These are phyloP conservation scores for Spinacia oleracea DNA, from an alignment of 179 eudicot genomes.

Conservation along the genomic window DNA sequence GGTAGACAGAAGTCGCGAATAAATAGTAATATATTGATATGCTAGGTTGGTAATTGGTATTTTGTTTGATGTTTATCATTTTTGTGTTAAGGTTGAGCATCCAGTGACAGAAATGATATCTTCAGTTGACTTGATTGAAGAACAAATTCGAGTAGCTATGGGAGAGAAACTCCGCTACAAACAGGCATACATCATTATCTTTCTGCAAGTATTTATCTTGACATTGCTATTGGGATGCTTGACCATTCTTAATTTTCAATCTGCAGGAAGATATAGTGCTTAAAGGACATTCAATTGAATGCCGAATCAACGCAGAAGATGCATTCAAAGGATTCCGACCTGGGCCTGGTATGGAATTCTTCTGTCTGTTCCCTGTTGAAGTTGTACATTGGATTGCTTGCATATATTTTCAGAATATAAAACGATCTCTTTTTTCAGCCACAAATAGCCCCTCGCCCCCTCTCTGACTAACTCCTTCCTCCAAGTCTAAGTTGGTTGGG, in stretches of 20 bases:
- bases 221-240: background rate
- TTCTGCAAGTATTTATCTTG: background rate
- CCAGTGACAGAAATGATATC: slow-evolving; percentile 99
- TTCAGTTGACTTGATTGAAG: slow-evolving; percentile 93
- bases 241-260: background rate
- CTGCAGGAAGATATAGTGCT: slow-evolving; percentile 91
- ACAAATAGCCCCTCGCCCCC: background rate
- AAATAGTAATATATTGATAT: background rate
- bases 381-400: background rate
- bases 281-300: slow-evolving; percentile 95
- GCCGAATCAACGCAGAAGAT: slow-evolving; percentile 99
- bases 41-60: background rate
- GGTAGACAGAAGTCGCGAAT: slow-evolving; percentile 38
- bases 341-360: slow-evolving; percentile 70
- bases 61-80: slow-evolving; percentile 2
- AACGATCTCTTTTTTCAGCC: background rate
- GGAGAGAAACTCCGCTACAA: slow-evolving; percentile 88
- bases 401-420: background rate
- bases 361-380: background rate
- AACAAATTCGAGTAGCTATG: slow-evolving; percentile 91
- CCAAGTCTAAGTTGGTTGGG: background rate
- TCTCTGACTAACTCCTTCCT: background rate
- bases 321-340: slow-evolving; percentile 98
- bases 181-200: slow-evolving; percentile 49
- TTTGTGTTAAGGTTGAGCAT: slow-evolving; percentile 79